Evolutionary conservation across 495 filamentous ascomycete species (phyloP).

Genomic region (Elasticomyces elasticus): DNA sequence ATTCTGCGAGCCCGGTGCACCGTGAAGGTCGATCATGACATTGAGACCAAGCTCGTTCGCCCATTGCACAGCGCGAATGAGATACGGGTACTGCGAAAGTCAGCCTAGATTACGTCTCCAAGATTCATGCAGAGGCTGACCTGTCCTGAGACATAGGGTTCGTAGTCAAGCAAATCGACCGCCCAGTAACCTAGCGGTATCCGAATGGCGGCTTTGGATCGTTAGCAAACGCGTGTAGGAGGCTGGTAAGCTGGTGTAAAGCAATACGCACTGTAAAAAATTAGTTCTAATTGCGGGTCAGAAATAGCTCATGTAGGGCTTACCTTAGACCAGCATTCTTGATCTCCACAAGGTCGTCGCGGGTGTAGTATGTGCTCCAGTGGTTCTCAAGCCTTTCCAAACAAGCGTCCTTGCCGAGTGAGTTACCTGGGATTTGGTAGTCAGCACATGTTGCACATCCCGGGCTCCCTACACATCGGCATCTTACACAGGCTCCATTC

Average conservation of each 20-base stretch:
- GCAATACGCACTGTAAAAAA: not conserved
- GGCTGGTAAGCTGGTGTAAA: not conserved
- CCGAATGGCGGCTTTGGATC: not conserved
- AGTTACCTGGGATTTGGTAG: too few species aligned
- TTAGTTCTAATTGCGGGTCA: too few species aligned
- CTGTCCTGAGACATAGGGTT: conserved; percentile 14
- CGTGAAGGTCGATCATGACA: conserved; percentile 41
- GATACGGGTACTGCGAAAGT: conserved; percentile 22
- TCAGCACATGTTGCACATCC: too few species aligned
- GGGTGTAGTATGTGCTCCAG: conserved; percentile 15
- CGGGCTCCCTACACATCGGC: too few species aligned
- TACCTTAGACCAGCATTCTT: conserved; percentile 4
- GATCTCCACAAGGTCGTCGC: conserved; percentile 2
- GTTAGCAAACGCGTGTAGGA: not conserved
- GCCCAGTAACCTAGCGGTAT: conserved; percentile 17
- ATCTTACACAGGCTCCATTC: conserved; percentile 13
- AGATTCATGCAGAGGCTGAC: not conserved
- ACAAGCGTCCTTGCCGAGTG: conserved; percentile 5
- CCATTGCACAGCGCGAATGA: conserved; percentile 40
- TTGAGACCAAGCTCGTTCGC: conserved; percentile 33
- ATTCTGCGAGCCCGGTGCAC: conserved; percentile 32
- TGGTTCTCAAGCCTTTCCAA: conserved; percentile 2
- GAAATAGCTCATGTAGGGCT: not conserved
- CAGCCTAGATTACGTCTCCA: not conserved
- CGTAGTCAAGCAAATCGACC: conserved; percentile 8